These are phyloP conservation scores for Tylopilus sp. DNA, from an alignment of 1,284 basidiomycete species.

Conservation along the genomic window DNA sequence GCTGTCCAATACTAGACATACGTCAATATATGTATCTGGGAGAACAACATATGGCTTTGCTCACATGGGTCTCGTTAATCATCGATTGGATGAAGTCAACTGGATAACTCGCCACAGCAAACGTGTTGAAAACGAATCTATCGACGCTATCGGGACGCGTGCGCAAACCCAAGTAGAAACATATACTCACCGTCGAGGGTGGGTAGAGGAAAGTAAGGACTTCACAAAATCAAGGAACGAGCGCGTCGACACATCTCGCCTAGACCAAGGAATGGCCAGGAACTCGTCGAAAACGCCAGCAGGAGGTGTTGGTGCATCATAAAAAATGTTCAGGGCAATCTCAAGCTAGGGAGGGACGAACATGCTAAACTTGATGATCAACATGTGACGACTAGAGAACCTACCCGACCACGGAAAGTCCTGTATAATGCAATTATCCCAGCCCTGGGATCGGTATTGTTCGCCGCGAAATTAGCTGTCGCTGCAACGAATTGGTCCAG, in stretches of 20 bases:
- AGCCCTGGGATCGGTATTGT: not conserved
- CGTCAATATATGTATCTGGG: not conserved
- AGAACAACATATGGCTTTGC: not conserved
- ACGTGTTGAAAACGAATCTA: not conserved
- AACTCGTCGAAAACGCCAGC: not conserved
- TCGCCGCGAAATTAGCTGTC: not conserved
- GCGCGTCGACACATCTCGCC: not conserved
- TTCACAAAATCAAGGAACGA: not conserved
- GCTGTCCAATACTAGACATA: not conserved
- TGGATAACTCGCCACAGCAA: not conserved
- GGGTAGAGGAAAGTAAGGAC: not conserved
- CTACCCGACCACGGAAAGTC: not conserved
- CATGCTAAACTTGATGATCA: not conserved
- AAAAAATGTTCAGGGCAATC: not conserved
- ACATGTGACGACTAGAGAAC: not conserved
- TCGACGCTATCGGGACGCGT: not conserved
- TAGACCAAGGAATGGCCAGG: not conserved
- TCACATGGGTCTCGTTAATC: not conserved
- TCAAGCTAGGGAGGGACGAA: not conserved
- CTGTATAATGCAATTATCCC: not conserved
- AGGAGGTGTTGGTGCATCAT: not conserved
- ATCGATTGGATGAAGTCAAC: not conserved
- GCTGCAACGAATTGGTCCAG: not conserved
- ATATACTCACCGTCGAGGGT: not conserved
- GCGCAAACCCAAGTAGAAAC: not conserved